Base-by-base conservation (phyloP, 2,329 filamentous ascomycete genomes). In the Nakataea oryzae region DNA sequence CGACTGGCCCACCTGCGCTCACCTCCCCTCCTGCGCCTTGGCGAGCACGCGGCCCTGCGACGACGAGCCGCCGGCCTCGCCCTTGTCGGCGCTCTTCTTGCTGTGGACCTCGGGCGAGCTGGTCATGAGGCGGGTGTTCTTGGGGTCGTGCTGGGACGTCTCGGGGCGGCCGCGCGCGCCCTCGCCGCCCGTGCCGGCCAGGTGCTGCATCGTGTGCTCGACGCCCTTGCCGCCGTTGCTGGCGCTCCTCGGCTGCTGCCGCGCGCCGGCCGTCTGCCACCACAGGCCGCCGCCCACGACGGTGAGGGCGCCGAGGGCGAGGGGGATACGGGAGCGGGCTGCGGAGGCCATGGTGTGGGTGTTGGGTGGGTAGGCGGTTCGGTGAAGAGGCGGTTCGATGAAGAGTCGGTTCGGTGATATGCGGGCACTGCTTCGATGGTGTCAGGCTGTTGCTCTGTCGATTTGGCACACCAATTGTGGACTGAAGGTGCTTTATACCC, bases 321-420 rank as follows among this genome's bases (percentile, higher is more conserved):
- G 62, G 60, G 21, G 55, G 50, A 28, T 57, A 68, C 56, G 62
- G 62, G 26, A 62, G 69, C 14, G 59, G 62, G 57, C 63, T 69
- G 24, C 56, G 41, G 24, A 26, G 57, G 64, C 63, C 29, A 71
- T 80, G 47, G 68, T n/a, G n/a, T n/a, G n/a, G n/a, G n/a, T n/a
- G n/a, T n/a, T n/a, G n/a, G n/a, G n/a, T n/a, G n/a, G n/a, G n/a
- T n/a, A n/a, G n/a, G n/a, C n/a, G n/a, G n/a, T n/a, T n/a, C n/a
- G n/a, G n/a, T n/a, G n/a, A n/a, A n/a, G n/a, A n/a, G n/a, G n/a
- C n/a, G n/a, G n/a, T n/a, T n/a, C n/a, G n/a, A n/a, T n/a, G n/a
- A n/a, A n/a, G n/a, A n/a, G n/a, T n/a, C n/a, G n/a, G n/a, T n/a
- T n/a, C n/a, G n/a, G n/a, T n/a, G n/a, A n/a, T n/a, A n/a, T n/a